A percentile compares a stretch with the other conserved stretches of the same genome.
Evolutionary conservation across 2,329 filamentous ascomycete species (phyloP).

Genomic region (Aaosphaeria pasadenensis): DNA sequence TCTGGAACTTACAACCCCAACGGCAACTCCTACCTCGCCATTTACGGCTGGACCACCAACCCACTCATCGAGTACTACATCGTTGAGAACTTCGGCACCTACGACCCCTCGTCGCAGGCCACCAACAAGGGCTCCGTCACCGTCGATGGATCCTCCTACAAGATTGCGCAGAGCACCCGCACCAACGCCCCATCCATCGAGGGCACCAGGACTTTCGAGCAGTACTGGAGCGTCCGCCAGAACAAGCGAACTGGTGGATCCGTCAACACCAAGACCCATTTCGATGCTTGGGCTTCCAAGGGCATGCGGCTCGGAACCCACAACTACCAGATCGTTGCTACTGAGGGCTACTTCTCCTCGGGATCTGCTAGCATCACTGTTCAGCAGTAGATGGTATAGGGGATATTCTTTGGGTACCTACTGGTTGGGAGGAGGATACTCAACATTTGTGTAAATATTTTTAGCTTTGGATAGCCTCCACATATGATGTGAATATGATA

Average conservation of each 20-base stretch:
- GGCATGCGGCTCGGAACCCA: slow-evolving; percentile 29
- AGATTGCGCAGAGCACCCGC: slow-evolving; percentile 26
- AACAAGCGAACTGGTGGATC: slow-evolving; percentile 28
- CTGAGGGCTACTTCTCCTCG: slow-evolving; percentile 53
- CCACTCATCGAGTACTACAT: slow-evolving; percentile 54
- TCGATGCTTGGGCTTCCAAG: slow-evolving; percentile 31
- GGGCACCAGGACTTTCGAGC: slow-evolving; percentile 51
- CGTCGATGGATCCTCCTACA: slow-evolving; percentile 29
- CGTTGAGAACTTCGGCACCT: slow-evolving; percentile 52
- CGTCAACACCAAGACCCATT: slow-evolving; percentile 33
- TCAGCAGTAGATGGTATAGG: background rate
- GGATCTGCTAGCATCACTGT: slow-evolving; percentile 51
- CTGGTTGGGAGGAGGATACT: too few relatives aligned
- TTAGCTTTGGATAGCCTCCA: too few relatives aligned
- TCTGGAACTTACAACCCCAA: slow-evolving; percentile 43
- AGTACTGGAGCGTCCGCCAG: slow-evolving; percentile 47
- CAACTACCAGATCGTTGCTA: slow-evolving; percentile 48
- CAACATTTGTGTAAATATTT: too few relatives aligned
- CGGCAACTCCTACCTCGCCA: slow-evolving; percentile 52
- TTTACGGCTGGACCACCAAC: slow-evolving; percentile 58
- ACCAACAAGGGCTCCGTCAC: slow-evolving; percentile 30
- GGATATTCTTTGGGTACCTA: too few relatives aligned
- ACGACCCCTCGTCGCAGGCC: slow-evolving; percentile 48
- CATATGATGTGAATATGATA: too few relatives aligned
- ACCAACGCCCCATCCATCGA: slow-evolving; percentile 48